phyloP scores from a whole-genome alignment of 2,329 filamentous ascomycete species.

The Penicillium frequentans region DNA sequence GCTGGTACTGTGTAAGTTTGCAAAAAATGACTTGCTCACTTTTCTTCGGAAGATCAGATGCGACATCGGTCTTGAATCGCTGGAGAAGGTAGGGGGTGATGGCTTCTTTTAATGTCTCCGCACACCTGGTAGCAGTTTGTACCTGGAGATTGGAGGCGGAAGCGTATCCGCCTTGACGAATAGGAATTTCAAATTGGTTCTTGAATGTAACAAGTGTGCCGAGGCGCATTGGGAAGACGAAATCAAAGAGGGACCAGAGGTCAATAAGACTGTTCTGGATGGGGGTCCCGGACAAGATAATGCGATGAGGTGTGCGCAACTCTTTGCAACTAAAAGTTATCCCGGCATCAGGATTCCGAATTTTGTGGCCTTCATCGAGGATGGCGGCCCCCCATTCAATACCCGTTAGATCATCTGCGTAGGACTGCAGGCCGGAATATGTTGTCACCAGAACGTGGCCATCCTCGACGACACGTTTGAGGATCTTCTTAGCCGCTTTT shows the following conservation, averaged over 20 bases:
- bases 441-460: constrained; percentile 95
- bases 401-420: constrained; percentile 76
- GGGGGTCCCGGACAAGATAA: constrained; percentile 93
- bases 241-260: constrained; percentile 96
- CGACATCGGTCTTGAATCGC: constrained; percentile 89
- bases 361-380: constrained; percentile 96
- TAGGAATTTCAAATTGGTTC: constrained; percentile 89
- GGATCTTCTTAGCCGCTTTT: constrained; percentile 73
- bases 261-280: constrained; percentile 97
- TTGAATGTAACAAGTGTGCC: constrained; percentile 90
- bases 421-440: constrained; percentile 93
- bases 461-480: constrained; percentile 76
- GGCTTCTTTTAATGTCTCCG: constrained; percentile 87
- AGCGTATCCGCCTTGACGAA: constrained; percentile 88
- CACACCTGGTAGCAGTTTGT: constrained; percentile 90
- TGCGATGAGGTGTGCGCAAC: constrained; percentile 80
- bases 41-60: constrained; percentile 90
- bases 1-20: constrained; percentile 78
- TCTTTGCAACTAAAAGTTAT: constrained; percentile 97
- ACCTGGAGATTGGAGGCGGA: constrained; percentile 94
- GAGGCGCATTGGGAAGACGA: constrained; percentile 93
- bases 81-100: constrained; percentile 93
- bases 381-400: constrained; percentile 92
- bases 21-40: constrained; percentile 96
- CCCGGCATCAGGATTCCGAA: constrained; percentile 91